Evolutionary conservation across 768 basidiomycete species (phyloP), one percentile per base, ranked within the genome.

Genomic region (Kwoniella sp.): DNA sequence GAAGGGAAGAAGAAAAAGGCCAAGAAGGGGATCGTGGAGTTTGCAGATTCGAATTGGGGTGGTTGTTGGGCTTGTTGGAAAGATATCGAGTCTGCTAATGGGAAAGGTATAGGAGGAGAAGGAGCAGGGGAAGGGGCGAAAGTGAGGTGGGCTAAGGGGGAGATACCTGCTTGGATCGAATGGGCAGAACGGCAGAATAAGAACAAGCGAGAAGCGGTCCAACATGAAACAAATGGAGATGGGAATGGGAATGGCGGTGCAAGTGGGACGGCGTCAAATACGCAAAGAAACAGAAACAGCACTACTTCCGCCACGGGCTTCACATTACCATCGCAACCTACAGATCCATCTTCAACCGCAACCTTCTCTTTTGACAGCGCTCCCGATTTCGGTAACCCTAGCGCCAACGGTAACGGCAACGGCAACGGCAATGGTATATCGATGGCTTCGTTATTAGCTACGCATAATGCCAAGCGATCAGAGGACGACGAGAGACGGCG

Each of bases 61-160:
- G 78, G 68, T 47, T 72, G 70, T 62, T 79, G 78, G 78, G 77
- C 76, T 1, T 73, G 72, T 52, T 69, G 65, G 72, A 74, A 60
- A 51, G 78, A 79, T 69, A 50, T 58, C n/a, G 48, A 29, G 10
- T 27, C 24, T 29, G 61, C 30, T 25, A 40, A 49, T 13, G 55
- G 47, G 21, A 60, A 56, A 44, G 52, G 55, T 19, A 17, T 73
- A 21, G 66, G 68, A 19, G 40, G 40, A 15, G 51, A 64, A 1
- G 78, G 78, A 1, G 55, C 68, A 19, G 40, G 40, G 40, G 51
- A 64, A 1, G 78, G 78, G 1, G 55, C 68, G 1, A 76, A 76
- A 50, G 77, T 68, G 2, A 69, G 66, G 50, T 79, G 73, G 71
- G 72, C 67, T 19, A 55, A 27, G 13, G 77, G 76, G 22, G 55